Base-by-base conservation (phyloP, 176 grass and related monocot genomes). In the Areca catechu region DNA sequence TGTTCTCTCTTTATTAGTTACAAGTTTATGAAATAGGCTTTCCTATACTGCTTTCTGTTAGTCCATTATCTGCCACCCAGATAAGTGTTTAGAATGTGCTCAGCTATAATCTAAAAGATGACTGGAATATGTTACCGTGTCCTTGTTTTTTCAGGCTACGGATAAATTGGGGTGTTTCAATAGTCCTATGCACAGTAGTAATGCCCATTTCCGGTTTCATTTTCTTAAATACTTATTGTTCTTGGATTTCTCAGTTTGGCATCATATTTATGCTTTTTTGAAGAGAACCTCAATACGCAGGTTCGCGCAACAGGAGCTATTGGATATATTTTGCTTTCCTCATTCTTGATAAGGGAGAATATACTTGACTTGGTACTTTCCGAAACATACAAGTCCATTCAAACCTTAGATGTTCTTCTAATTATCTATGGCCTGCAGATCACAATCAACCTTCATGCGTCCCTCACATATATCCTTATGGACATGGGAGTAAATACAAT, bases 381-480 rank as follows among this genome's bases (percentile, higher is more conserved):
- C 16, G 24, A 23, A 25, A 58, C 56, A 58, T 24, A 24, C 5
- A 58, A 25, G 24, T 4, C 24, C 24, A 25, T 25, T 4, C 4
- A 34, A 3, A 51, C 49, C 1, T 57, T 20, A 56, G 53, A 16
- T 37, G 12, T 30, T 80, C 30, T 78, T 9, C 48, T 71, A 4
- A 71, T 7, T 24, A 62, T 53, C 34, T 23, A 65, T 22, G 70
- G 21, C 60, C 71, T 84, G 67, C 76, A 96, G 86, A 90, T 96
- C 71, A 96, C 86, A 19, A 79, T 96, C 58, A 96, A 86, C 22
- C 81, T 96, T 68, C 86, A 96, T 68, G 86, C 86, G 57, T 90
- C 91, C 18, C 56, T 96, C 30, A 90, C 91, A 21, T 96, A 71
- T 60, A 76, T 84, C 28, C 76, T 96, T 54, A 62, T 66, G n/a